Base-by-base conservation (phyloP, 352 stramenopile genomes). In the Phytophthora gonapodyides region DNA sequence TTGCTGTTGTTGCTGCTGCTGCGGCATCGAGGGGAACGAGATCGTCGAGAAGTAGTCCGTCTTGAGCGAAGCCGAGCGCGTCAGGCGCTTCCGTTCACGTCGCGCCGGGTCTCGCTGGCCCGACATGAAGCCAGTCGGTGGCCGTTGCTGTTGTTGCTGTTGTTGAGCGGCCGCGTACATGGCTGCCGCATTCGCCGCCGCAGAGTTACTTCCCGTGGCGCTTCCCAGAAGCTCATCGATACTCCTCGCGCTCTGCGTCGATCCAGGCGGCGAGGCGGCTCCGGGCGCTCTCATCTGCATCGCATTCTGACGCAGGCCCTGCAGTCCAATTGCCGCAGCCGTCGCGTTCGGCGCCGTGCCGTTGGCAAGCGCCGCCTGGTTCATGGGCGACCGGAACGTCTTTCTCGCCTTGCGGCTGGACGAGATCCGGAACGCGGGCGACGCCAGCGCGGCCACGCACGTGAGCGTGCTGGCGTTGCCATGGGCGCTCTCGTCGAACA, bases 371-470 rank as follows among this genome's bases (percentile, higher is more conserved):
- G 52, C 53, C 5, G 54, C 40, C 37, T 68, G 61, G 31, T 58
- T 69, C 51, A 63, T 66, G 1, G 82, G 79, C 43, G 82, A 84
- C 13, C 75, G 80, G 55, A 89, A 88, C 2, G 82, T 92, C 57
- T 94, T 94, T 33, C 85, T 69, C 1, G 85, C 84, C 61, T 94
- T 94, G 45, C 85, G 82, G 50, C 80, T 91, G 10, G 85, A 94
- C 27, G 82, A 94, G 53, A 94, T 91, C 15, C 81, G 66, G 57
- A 94, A 94, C 2, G 81, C 51, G 2, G 85, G 82, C 12, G 85
- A 94, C 37, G 73, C 64, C 16, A 94, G 43, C 13, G 70, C 76
- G 0, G 70, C 79, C 30, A 88, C 59, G 47, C 85, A 94, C 42
- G 61, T 71, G 36, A 91, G 58, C 17, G 56, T 60, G 5, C 40